A percentile compares a stretch with the other conserved stretches of the same genome.
phyloP scores from a whole-genome alignment of 805 yeast species.

The Vanderwaltozyma yarrowii region DNA sequence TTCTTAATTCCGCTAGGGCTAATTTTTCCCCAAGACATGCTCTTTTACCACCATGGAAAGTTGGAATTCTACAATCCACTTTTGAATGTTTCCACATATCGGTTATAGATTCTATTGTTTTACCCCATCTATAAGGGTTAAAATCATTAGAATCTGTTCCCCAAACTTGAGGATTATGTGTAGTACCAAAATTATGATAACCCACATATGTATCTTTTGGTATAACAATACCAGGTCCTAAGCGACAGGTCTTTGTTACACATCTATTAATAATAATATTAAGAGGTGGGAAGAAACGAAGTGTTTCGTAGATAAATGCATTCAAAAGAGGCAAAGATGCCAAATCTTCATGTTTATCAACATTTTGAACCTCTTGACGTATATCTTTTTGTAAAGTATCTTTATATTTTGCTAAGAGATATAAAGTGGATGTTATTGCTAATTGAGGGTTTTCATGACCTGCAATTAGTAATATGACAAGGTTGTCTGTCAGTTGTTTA shows the following conservation, averaged over 20 bases:
- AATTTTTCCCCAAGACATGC: constrained; percentile 54
- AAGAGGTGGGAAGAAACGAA: constrained; percentile 46
- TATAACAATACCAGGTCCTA: constrained; percentile 35
- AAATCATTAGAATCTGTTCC: constrained; percentile 35
- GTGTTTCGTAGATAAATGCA: constrained; percentile 52
- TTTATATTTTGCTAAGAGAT: constrained; percentile 35
- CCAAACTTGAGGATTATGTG: constrained; percentile 38
- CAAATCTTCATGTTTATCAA: constrained; percentile 29
- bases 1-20: constrained; percentile 38
- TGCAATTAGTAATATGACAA: constrained; percentile 46
- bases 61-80: constrained; percentile 36
- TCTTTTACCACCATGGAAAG: constrained; percentile 51
- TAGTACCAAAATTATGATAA: constrained; percentile 43
- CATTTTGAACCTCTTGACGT: constrained; percentile 33
- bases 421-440: constrained; percentile 37
- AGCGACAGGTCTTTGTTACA: constrained; percentile 29
- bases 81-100: constrained; percentile 35
- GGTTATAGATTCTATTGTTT: constrained; percentile 28
- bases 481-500: constrained; percentile 43
- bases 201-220: constrained; percentile 47
- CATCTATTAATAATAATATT: constrained; percentile 45
- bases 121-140: constrained; percentile 45
- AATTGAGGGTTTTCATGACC: constrained; percentile 58
- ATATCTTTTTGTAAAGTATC: constrained; percentile 37
- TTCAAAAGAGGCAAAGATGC: constrained; percentile 48